phyloP scores from a whole-genome alignment of 352 stramenopile genomes.

The Saprolegnia diclina region DNA sequence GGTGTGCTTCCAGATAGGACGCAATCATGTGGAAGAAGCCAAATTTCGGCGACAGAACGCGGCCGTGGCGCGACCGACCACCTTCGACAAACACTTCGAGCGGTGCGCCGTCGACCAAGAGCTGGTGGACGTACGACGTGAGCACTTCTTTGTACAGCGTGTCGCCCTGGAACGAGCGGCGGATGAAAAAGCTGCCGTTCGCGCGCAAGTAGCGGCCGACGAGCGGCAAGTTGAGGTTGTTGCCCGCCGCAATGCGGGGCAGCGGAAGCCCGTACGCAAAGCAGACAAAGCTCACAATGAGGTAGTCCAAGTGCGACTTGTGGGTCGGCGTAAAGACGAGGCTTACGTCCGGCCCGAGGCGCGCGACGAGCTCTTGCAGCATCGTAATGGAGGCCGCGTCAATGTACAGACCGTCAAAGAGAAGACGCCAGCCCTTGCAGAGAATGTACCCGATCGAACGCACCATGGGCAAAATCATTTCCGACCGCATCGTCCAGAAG shows the following conservation, averaged over 20 bases:
- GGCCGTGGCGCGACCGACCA: conserved; percentile 72
- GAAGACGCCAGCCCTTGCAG: conserved; percentile 69
- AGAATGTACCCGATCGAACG: conserved; percentile 69
- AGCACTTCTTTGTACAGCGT: conserved; percentile 80
- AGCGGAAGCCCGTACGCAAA: conserved; percentile 83
- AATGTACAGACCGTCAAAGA: conserved; percentile 68
- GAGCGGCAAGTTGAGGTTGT: conserved; percentile 82
- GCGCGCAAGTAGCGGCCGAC: conserved; percentile 75
- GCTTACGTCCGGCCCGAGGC: conserved; percentile 43
- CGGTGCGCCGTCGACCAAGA: conserved; percentile 70
- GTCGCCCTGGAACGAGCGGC: conserved; percentile 67
- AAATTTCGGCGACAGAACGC: conserved; percentile 41
- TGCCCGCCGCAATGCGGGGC: conserved; percentile 77
- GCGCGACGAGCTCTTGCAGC: conserved; percentile 49
- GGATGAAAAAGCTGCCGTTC: conserved; percentile 88
- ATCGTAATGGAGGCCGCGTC: conserved; percentile 57
- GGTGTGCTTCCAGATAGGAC: conserved; percentile 33
- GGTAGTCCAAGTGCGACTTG: conserved; percentile 86
- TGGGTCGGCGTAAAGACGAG: conserved; percentile 85
- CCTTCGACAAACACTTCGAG: conserved; percentile 88
- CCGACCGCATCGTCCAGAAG: conserved; percentile 57
- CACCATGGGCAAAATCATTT: conserved; percentile 71
- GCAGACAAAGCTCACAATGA: conserved; percentile 87
- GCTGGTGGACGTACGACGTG: conserved; percentile 76
- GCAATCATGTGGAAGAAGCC: conserved; percentile 34